These are phyloP conservation scores for Dictyostelium capitatum DNA, from an alignment of 78 protist genomes.

Conservation along the genomic window DNA sequence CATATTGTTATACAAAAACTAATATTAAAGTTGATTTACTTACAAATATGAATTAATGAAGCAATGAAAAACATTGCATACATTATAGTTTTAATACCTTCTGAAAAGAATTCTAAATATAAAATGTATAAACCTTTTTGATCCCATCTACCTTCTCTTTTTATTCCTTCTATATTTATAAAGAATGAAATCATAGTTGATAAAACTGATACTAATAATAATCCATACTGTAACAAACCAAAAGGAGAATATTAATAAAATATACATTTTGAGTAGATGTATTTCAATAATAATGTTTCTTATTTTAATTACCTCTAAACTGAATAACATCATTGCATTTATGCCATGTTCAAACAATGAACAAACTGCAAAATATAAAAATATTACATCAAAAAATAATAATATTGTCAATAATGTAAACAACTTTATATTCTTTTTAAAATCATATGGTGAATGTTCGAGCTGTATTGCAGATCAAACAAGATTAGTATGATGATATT, in stretches of 20 bases:
- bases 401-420: constrained; percentile 41
- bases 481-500: too few relatives aligned
- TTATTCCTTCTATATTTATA: constrained; percentile 82
- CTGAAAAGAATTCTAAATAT: constrained; percentile 88
- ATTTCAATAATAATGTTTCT: too few relatives aligned
- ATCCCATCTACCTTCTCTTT: constrained; percentile 90
- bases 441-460: constrained; percentile 85
- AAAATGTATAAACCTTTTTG: constrained; percentile 84
- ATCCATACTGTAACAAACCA: constrained; percentile 68
- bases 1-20: background rate
- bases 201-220: constrained; percentile 43
- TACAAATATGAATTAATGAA: constrained; percentile 72
- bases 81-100: constrained; percentile 53
- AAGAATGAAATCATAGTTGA: constrained; percentile 76
- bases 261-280: background rate
- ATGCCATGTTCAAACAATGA: constrained; percentile 67
- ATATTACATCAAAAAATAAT: constrained; percentile 50
- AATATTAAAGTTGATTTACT: background rate
- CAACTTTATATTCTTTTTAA: constrained; percentile 74
- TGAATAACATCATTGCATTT: constrained; percentile 87
- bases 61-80: constrained; percentile 83
- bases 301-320: constrained; percentile 86
- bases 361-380: constrained; percentile 46
- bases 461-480: constrained; percentile 85
- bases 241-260: background rate